Evolutionary conservation across 257 asterid genomes (phyloP), one percentile per base, ranked within the genome.

Genomic region (Anisodus acutangulus): DNA sequence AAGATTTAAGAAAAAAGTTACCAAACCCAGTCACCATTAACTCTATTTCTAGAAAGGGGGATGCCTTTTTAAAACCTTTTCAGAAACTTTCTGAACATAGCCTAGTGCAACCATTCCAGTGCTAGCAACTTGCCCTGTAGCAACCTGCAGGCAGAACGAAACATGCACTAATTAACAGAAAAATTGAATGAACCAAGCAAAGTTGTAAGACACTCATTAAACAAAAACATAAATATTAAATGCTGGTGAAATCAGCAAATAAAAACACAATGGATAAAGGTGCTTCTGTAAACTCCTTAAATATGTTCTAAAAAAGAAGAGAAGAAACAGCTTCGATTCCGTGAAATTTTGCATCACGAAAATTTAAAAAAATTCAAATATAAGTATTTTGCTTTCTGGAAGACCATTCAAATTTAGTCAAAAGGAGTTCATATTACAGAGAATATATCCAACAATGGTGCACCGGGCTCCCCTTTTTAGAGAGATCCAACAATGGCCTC

Each of bases 101-200:
- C 96, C 89, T 47, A 93, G 88, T 85, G 95, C 93, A 87, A 93
- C 91, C 89, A 92, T 88, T 69, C 96, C 97, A 86, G 97, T 92
- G 90, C 93, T 93, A 78, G 96, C 96, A 87, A 92, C 89, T 89
- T 93, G 95, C 82, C 95, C 97, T 82, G 97, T 88, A 66, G 97
- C 93, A 17, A 92, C 94, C 96, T 92, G 90, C 85, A 87, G 51
- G 45, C 8, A 66, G 6, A 68, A 69, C 5, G 2, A 39, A 68
- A 0, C 78, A 8, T 16, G 13, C 54, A 41, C 35, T 41, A 78
- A 6, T 11, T 37, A 43, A 22, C 41, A 41, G 54, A 31, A 26
- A 7, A 39, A 0, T 6, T 41, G 15, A 16, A 69, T 39, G 31
- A 78, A 78, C 9, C 4, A 26, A 78, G 82, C 41, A 53, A 5